Evolutionary conservation across 2,329 filamentous ascomycete species (phyloP).

Genomic region (Epichloe gansuensis): DNA sequence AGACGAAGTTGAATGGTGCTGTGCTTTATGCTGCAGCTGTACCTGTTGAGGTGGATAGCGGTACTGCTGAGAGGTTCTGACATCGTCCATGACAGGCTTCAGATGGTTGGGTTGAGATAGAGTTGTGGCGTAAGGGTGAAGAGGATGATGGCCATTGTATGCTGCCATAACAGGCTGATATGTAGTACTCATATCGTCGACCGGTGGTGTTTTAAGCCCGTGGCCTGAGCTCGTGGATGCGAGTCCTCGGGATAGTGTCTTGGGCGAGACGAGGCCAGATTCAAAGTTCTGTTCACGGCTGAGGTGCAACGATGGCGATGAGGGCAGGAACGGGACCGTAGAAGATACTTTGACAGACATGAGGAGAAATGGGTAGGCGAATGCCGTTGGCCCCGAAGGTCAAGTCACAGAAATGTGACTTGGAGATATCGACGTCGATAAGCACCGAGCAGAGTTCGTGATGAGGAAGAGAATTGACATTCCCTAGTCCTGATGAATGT

Average conservation of each 20-base stretch:
- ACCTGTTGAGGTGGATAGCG: conserved; percentile 18
- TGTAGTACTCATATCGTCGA: conserved; percentile 40
- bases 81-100: conserved; percentile 21
- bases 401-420: neutral
- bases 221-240: conserved; percentile 12
- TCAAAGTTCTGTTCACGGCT: conserved; percentile 10
- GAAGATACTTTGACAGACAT: conserved; percentile 18
- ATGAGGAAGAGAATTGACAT: neutral
- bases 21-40: conserved; percentile 4
- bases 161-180: conserved; percentile 35
- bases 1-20: neutral
- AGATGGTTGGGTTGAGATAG: conserved; percentile 22
- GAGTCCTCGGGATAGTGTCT: conserved; percentile 12
- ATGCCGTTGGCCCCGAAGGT: neutral
- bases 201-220: conserved; percentile 38
- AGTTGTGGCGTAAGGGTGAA: conserved; percentile 26
- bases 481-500: neutral
- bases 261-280: conserved; percentile 11
- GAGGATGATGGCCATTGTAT: conserved; percentile 31
- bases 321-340: conserved; percentile 10
- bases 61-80: conserved; percentile 18
- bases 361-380: conserved; percentile 3
- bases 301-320: conserved; percentile 12
- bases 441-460: neutral
- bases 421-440: conserved; percentile 8